Base-by-base conservation (phyloP, 371 early-diverging fungal genomes). In the Syncephalis fuscata region DNA sequence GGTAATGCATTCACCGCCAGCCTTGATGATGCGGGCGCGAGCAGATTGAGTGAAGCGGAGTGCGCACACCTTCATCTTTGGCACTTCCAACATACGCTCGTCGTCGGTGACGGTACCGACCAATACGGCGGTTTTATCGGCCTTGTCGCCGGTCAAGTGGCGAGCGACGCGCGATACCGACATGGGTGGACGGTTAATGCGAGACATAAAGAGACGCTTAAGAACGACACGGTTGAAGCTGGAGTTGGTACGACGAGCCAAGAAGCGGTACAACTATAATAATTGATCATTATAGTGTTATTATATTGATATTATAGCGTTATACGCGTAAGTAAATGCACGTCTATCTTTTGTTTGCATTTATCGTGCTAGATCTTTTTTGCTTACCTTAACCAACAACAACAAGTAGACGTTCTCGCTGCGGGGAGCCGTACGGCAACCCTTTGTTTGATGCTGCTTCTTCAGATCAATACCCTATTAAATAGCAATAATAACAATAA, bases 71-170 rank as follows among this genome's bases (percentile, higher is more conserved):
- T 88, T 83, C 60, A 96, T 63, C 83, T 95, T 94, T 71, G 97
- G 96, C 54, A 94, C 77, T 46, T 81, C 88, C 49, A 85, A 71
- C 45, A 96, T 62, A 61, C 98, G 88, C 63, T 76, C 72, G 71
- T 98, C 98, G 56, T 98, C 92, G 51, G 94, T 92, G 66, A 98
- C 80, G 62, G 91, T 86, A 54, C 94, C 97, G 53, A 98, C 89
- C 59, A 91, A 68, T 51, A 94, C 82, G 52, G 85, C 82, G 56
- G 82, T 90, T 73, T 90, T 88, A 65, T 79, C 78, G 51, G 68
- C 72, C 57, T 71, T 71, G 62, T 73, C 66, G 27, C 67, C 70
- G 56, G 70, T 58, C 61, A 77, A 54, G 76, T 76, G 71, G 59
- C 80, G 67, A 50, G 73, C 76, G 49, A 98, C 59, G 50, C 89